phyloP scores from a whole-genome alignment of 768 basidiomycete species.

The Butyriboletus loyo region DNA sequence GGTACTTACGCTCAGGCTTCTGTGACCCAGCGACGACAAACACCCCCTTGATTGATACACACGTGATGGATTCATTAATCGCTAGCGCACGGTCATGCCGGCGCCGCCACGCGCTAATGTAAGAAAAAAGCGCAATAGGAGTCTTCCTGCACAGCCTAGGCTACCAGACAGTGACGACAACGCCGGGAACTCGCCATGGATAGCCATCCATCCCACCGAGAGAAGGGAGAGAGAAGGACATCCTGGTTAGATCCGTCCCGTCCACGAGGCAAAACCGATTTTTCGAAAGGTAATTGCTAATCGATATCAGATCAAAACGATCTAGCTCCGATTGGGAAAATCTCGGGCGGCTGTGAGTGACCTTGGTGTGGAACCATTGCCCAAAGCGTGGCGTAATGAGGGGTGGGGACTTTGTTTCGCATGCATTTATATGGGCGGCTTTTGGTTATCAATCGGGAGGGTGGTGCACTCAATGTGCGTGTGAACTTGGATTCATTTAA shows the following conservation, averaged over 20 bases:
- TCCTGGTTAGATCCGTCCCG: conserved; percentile 6
- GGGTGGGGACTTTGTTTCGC: background rate
- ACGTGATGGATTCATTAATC: conserved; percentile 16
- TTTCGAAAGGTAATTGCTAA: conserved; percentile 8
- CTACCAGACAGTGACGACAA: background rate
- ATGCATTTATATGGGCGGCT: background rate
- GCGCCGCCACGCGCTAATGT: background rate
- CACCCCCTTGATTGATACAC: conserved; percentile 1
- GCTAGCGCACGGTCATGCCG: background rate
- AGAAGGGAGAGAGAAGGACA: background rate
- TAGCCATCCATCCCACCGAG: background rate
- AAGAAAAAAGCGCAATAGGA: background rate
- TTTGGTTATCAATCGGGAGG: background rate
- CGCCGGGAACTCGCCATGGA: background rate
- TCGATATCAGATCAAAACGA: conserved; percentile 18
- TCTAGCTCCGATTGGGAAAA: conserved; percentile 15
- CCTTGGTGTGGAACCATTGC: background rate
- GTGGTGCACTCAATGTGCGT: background rate
- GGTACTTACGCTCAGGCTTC: background rate
- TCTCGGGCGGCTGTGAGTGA: background rate
- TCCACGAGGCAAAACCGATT: background rate
- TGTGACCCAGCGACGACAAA: conserved; percentile 10
- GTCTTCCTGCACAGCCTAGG: background rate
- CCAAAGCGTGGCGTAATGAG: background rate
- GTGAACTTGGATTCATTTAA: background rate